Base-by-base conservation (phyloP, 768 basidiomycete species). In the Phlegmacium glaucopus region DNA sequence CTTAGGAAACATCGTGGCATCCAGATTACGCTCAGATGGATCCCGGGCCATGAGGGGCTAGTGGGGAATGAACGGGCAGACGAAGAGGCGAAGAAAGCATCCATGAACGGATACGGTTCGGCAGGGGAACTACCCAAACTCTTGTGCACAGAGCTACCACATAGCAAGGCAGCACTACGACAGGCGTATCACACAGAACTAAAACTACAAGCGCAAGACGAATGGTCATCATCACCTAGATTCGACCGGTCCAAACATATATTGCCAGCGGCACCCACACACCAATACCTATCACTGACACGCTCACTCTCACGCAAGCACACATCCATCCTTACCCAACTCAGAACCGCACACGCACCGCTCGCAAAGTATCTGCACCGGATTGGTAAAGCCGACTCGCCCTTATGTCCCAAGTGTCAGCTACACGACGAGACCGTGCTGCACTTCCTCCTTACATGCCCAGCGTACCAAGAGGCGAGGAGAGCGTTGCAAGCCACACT, bases 271-370 rank as follows among this genome's bases (percentile, higher is more conserved):
- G 9, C 50, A 27, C 56, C 58, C 4, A 54, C 54, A 9, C 32
- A 43, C 1, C 53, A 41, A 34, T 56, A 53, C 53, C 43, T 39
- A 3, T 55, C 49, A 39, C 26, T 51, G 0, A 45, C 44, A 7
- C 25, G 40, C 6, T 26, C 1, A n/a, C 36, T 65, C 1, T 40
- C 42, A 0, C 38, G 55, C 17, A 45, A 50, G 22, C 44, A 61
- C 3, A 46, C 57, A 2, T 54, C 58, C 29, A 29, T 69, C 1
- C 42, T 71, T 0, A 48, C 56, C 0, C 70, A 70, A 45, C 54
- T 73, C 9, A 34, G 61, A 2, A 64, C 64, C 2, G 62, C 58
- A 2, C 70, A 71, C 39, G 39, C 51, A 11, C 60, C 64, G 0
- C 58, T 72, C 0, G 56, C 61, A 18, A 42, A 57, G 13, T 57